Evolutionary conservation across 805 yeast species (phyloP).

Genomic region (Pichia exigua): DNA sequence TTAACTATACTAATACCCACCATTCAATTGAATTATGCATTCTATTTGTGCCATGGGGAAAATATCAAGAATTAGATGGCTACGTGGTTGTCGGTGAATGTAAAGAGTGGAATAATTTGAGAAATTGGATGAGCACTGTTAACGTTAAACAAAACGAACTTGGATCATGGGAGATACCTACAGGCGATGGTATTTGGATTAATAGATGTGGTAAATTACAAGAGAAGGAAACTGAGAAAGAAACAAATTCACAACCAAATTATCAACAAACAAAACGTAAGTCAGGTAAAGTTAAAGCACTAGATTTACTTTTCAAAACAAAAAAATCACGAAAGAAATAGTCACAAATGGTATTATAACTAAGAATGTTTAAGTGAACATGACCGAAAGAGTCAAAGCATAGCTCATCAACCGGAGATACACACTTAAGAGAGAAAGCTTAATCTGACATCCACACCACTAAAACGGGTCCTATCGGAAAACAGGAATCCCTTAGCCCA

Average conservation of each 20-base stretch:
- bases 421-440: conserved; percentile 27
- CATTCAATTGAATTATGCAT: conserved; percentile 20
- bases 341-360: not conserved
- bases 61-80: conserved; percentile 10
- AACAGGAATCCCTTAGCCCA: not conserved
- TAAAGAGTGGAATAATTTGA: conserved; percentile 7
- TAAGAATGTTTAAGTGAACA: conserved; percentile 35
- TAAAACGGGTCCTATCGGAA: not conserved
- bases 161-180: conserved; percentile 9
- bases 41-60: conserved; percentile 15
- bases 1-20: not conserved
- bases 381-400: conserved; percentile 43
- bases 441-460: conserved; percentile 5
- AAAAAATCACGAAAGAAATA: not conserved
- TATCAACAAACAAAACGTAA: not conserved
- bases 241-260: not conserved
- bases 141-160: conserved; percentile 13
- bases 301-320: conserved; percentile 18
- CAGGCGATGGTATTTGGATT: conserved; percentile 12
- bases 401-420: conserved; percentile 45
- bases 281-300: conserved; percentile 12
- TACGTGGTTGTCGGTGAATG: conserved; percentile 23
- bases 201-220: conserved; percentile 21
- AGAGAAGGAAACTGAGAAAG: not conserved
- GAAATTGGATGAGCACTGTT: conserved; percentile 8